Evolutionary conservation across 2,329 filamentous ascomycete species (phyloP).

Genomic region (Cladophialophora yegresii): DNA sequence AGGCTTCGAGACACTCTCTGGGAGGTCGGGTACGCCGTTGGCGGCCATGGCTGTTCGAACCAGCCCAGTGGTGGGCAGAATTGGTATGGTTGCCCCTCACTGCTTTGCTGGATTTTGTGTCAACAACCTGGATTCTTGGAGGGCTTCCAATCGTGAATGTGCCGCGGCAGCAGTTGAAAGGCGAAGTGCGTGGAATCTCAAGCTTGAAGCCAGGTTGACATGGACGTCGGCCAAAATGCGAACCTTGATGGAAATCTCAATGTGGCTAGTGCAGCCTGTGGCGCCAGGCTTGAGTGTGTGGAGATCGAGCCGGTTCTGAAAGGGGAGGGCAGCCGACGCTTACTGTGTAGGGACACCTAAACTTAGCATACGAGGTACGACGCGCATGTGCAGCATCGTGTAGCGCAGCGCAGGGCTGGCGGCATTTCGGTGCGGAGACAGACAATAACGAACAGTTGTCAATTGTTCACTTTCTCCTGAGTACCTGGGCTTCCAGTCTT

Average conservation of each 20-base stretch:
- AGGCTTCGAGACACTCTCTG: conserved; percentile 69
- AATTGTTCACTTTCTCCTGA: conserved; percentile 29
- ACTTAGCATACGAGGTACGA: neutral
- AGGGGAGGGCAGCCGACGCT: neutral
- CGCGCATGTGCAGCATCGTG: conserved; percentile 8
- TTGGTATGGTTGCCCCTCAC: neutral
- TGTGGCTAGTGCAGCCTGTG: conserved; percentile 18
- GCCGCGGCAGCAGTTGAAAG: neutral
- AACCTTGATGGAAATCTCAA: conserved; percentile 15
- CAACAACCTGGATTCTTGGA: neutral
- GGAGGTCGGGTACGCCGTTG: conserved; percentile 45
- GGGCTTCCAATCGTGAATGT: neutral
- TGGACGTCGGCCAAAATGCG: neutral
- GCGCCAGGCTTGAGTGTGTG: neutral
- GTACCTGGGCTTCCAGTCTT: conserved; percentile 34
- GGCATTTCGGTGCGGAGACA: conserved; percentile 36
- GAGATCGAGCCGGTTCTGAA: neutral
- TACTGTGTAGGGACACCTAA: neutral
- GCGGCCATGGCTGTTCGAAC: conserved; percentile 39
- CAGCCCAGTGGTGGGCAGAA: neutral
- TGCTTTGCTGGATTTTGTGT: neutral
- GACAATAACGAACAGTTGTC: conserved; percentile 28
- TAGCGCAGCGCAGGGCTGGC: neutral
- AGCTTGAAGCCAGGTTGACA: neutral
- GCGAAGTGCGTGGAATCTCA: neutral